These are phyloP conservation scores for Coniosporium tulheliwenetii DNA, from an alignment of 2,329 filamentous ascomycete species.

Conservation along the genomic window DNA sequence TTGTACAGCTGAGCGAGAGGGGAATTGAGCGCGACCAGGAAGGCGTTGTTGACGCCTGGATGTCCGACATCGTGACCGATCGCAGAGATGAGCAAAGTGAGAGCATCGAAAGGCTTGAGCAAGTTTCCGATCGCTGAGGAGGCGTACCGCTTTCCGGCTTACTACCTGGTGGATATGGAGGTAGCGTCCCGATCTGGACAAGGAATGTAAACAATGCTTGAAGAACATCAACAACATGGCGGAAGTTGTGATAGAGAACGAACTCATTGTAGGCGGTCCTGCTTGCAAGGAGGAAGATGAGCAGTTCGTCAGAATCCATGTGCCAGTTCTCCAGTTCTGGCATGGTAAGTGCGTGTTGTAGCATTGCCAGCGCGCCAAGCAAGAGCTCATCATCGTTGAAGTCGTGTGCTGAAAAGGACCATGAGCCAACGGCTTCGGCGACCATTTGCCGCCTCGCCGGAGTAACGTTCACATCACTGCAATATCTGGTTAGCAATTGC, in stretches of 20 bases:
- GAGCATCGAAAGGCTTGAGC: slow-evolving; percentile 71
- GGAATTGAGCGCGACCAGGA: slow-evolving; percentile 79
- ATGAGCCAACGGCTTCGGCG: slow-evolving; percentile 54
- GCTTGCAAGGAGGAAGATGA: slow-evolving; percentile 73
- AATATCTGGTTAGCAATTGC: slow-evolving; percentile 6
- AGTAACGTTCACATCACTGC: slow-evolving; percentile 50
- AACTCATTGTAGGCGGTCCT: slow-evolving; percentile 92
- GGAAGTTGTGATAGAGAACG: slow-evolving; percentile 95
- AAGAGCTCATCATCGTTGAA: slow-evolving; percentile 84
- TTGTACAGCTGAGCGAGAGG: slow-evolving; percentile 93
- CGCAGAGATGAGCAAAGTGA: slow-evolving; percentile 84
- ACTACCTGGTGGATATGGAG: slow-evolving; percentile 41
- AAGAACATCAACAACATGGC: slow-evolving; percentile 89
- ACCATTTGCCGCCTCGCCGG: slow-evolving; percentile 50
- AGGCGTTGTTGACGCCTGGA: slow-evolving; percentile 95
- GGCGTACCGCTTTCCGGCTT: slow-evolving; percentile 12
- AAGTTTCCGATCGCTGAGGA: slow-evolving; percentile 49
- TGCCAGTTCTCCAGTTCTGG: slow-evolving; percentile 65
- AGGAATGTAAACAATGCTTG: slow-evolving; percentile 89
- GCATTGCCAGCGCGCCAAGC: slow-evolving; percentile 71
- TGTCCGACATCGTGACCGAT: slow-evolving; percentile 97
- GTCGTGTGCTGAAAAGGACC: slow-evolving; percentile 81
- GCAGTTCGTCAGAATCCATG: slow-evolving; percentile 51
- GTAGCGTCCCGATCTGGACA: slow-evolving; percentile 60
- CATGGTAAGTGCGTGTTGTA: slow-evolving; percentile 72